Evolutionary conservation across 176 grass and related monocot genomes (phyloP).

Genomic region (Cenchrus americanus): DNA sequence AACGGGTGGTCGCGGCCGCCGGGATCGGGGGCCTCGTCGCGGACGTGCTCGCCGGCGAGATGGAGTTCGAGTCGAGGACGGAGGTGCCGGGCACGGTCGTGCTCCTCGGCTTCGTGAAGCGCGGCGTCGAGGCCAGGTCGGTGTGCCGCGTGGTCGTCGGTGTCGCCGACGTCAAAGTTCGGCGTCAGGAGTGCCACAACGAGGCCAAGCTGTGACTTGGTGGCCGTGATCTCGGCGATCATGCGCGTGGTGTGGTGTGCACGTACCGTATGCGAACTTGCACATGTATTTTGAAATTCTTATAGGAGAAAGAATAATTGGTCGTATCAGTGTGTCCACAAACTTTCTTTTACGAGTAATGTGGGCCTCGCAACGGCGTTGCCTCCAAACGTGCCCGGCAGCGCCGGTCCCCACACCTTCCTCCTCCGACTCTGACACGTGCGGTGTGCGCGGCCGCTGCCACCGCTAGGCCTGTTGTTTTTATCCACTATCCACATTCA

Average conservation of each 20-base stretch:
- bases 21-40: conserved; percentile 38
- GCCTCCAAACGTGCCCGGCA: no score
- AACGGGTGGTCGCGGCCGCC: conserved; percentile 44
- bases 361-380: no score
- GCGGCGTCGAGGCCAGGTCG: conserved; percentile 46
- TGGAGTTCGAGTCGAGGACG: conserved; percentile 63
- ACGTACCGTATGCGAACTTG: not conserved
- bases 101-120: conserved; percentile 69
- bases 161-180: conserved; percentile 61
- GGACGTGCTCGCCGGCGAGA: conserved; percentile 62
- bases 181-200: conserved; percentile 61
- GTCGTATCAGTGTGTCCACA: no score
- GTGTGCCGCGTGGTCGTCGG: conserved; percentile 61
- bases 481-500: no score
- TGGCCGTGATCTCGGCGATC: not conserved
- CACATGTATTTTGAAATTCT: not conserved
- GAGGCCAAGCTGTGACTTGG: conserved; percentile 54
- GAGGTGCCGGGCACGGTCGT: conserved; percentile 52
- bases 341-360: no score
- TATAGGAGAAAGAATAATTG: not conserved
- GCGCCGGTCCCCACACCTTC: no score
- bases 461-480: no score
- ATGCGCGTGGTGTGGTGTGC: not conserved
- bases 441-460: no score
- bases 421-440: no score